Conservation (phyloP, 2,329 filamentous ascomycete species). For the Arachnopeziza araneosa region DNA sequence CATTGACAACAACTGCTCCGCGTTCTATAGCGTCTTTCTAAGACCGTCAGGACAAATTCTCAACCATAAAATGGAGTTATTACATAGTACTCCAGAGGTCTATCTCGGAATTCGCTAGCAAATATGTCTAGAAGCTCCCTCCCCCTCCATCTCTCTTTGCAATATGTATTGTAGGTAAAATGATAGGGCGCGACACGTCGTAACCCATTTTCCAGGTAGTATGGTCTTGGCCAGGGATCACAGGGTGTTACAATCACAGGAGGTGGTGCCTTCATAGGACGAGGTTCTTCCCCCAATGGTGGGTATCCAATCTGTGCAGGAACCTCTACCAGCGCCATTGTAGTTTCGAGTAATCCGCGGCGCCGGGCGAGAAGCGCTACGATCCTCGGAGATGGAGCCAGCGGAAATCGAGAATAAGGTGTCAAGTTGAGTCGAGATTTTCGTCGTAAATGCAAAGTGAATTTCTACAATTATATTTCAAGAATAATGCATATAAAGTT, state of each 20-base stretch:
- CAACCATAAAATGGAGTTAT: slow-evolving; percentile 22
- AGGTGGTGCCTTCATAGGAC: slow-evolving; percentile 38
- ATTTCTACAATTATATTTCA: no score
- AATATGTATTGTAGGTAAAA: slow-evolving; percentile 91
- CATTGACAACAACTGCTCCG: slow-evolving; percentile 77
- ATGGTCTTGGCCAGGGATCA: slow-evolving; percentile 59
- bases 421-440: not conserved
- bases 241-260: slow-evolving; percentile 46
- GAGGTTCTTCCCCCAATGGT: slow-evolving; percentile 31
- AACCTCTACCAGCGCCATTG: slow-evolving; percentile 38
- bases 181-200: slow-evolving; percentile 82
- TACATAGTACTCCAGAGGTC: slow-evolving; percentile 81
- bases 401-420: slow-evolving; percentile 4
- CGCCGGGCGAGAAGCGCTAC: slow-evolving; percentile 46
- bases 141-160: slow-evolving; percentile 89
- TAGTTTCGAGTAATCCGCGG: slow-evolving; percentile 35
- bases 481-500: no score
- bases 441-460: not conserved
- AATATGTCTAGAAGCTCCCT: slow-evolving; percentile 82
- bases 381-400: slow-evolving; percentile 48
- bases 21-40: slow-evolving; percentile 70
- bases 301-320: slow-evolving; percentile 27
- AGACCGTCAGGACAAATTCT: slow-evolving; percentile 21
- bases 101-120: slow-evolving; percentile 83
- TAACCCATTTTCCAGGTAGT: slow-evolving; percentile 77